Evolutionary conservation across 2,329 filamentous ascomycete genomes (phyloP).

Genomic region (Dothideomycetes sp.): DNA sequence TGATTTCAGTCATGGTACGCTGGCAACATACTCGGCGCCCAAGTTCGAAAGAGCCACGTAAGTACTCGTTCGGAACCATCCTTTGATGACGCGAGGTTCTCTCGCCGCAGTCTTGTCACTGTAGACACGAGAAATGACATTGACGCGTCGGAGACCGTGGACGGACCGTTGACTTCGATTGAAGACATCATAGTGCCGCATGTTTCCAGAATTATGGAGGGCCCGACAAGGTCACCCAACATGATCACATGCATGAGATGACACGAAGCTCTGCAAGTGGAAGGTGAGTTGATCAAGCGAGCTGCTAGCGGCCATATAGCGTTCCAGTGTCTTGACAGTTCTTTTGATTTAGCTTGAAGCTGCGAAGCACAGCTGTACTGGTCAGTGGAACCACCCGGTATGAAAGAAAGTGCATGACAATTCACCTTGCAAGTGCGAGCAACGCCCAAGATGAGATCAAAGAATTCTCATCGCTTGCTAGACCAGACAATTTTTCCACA

Average conservation of each 20-base stretch:
- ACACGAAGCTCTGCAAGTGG: constrained; percentile 67
- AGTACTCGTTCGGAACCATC: constrained; percentile 61
- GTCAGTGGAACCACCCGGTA: constrained; percentile 14
- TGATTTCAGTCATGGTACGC: no score
- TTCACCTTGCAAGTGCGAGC: constrained; percentile 68
- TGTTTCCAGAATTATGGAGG: constrained; percentile 55
- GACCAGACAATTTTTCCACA: constrained; percentile 3
- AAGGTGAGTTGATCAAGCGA: constrained; percentile 57
- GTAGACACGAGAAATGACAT: constrained; percentile 25
- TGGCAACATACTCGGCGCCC: constrained; percentile 67
- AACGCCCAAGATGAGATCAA: constrained; percentile 69
- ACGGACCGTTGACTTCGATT: constrained; percentile 70
- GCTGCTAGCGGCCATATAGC: constrained; percentile 65
- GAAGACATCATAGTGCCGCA: constrained; percentile 63
- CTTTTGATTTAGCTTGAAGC: constrained; percentile 26
- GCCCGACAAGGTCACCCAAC: constrained; percentile 52
- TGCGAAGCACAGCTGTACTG: constrained; percentile 36
- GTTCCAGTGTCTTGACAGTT: constrained; percentile 48
- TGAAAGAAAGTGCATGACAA: constrained; percentile 10
- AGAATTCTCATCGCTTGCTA: constrained; percentile 52
- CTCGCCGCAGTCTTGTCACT: constrained; percentile 66
- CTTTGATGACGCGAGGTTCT: constrained; percentile 58
- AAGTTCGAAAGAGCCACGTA: constrained; percentile 71
- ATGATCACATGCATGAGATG: constrained; percentile 61
- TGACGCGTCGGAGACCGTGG: constrained; percentile 28